Evolutionary conservation across 2,329 filamentous ascomycete genomes (phyloP), one percentile per base, ranked within the genome.

Genomic region (Apiospora phragmitis): DNA sequence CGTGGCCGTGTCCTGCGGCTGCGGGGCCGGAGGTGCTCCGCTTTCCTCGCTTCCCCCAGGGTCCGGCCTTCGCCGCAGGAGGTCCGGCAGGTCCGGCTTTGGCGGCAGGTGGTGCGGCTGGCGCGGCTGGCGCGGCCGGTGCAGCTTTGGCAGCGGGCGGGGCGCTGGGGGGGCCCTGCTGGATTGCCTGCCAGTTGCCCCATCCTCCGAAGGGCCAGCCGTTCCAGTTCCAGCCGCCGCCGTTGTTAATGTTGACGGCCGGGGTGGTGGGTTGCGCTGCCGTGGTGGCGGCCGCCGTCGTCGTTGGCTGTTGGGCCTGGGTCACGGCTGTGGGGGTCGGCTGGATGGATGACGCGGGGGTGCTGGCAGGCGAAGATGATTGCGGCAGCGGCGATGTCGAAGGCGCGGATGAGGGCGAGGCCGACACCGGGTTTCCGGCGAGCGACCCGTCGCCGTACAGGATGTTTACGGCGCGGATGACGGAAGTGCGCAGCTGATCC

Each of bases 381-480:
- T n/a, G n/a, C n/a, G n/a, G n/a, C n/a, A n/a, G n/a, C n/a, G n/a
- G n/a, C n/a, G n/a, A n/a, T n/a, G n/a, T n/a, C n/a, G n/a, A n/a
- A n/a, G n/a, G n/a, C n/a, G n/a, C n/a, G n/a, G n/a, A 21, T 9
- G 41, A 29, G 14, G 65, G 16, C 18, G 41, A 32, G 14, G 79
- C 7, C 65, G 32, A 43, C 18, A 42, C 32, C 16, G 65, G 42
- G 42, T 62, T 62, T 1, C 55, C 55, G 32, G 65, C 45, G 3
- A 47, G 35, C 42, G 65, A 43, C 16, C 66, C 29, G 45, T 65
- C 3, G 0, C 78, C 79, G 74, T 86, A 87, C 2, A 94, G 79
- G 0, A 80, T 84, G 70, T 88, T 85, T 14, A 93, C 86, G 7
- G 90, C 87, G 0, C 88, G 86, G 47, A 89, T 86, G 41, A 94